Base-by-base conservation (phyloP, 495 filamentous ascomycete species). In the Podospora sp. region DNA sequence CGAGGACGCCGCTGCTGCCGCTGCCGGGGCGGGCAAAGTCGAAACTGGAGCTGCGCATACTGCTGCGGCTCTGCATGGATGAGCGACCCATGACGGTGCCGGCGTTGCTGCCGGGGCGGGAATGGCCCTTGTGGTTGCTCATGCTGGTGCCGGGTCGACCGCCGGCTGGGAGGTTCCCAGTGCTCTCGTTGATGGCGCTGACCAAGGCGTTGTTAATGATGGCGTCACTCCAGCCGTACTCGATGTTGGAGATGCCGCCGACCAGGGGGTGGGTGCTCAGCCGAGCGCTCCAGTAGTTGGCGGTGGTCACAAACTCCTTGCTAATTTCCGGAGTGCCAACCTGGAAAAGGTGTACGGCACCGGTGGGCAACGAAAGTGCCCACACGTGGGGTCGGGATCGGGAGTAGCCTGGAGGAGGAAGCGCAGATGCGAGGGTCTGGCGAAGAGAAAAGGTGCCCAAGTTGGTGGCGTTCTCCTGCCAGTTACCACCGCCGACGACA, bases 261-360 rank as follows among this genome's bases (percentile, higher is more conserved):
- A 93, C 85, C 5, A 98, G 81, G 12, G 95, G 95, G 68, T 97
- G 91, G 67, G 97, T 97, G 72, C 92, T 96, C 9, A 98, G 82
- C 52, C 95, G 86, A 1, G 95, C 93, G 72, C 92, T 92, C 95
- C 95, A 99, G 79, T 99, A 99, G 79, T 99, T 99, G 70, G 92
- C 94, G 0, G 92, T 96, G 36, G 87, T 88, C 60, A 97, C 93
- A 67, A 97, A 99, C 72, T 99, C 95, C 60, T 89, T 89, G 55
- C 94, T 90, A 71, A 99, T 97, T 73, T 98, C 96, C 1, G 91
- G 88, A 0, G 95, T 99, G 52, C 96, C 95, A 67, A 93, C 96
- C 75, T 98, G 93, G 84, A 99, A 99, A 26, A 98, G 85, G 77
- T 99, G 96, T 16, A 98, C 92, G 2, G 94, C 95, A 22, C 95